Conservation (phyloP, 1,284 basidiomycete genomes). For the Binderoboletus segoi region DNA sequence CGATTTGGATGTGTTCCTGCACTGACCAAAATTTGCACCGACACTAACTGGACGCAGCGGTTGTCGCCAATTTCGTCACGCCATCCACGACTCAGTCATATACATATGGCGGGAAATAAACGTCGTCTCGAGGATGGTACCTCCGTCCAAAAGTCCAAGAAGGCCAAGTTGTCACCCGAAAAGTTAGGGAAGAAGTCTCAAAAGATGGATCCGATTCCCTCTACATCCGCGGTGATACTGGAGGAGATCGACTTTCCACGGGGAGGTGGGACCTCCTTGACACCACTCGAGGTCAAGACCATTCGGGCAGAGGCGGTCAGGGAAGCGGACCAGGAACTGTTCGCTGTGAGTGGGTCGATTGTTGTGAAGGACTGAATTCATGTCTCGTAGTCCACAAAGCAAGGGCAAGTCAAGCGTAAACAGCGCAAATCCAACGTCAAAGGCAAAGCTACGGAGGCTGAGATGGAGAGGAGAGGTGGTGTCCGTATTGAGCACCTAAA, state of each 20-base stretch:
- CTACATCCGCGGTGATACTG: constrained; percentile 46
- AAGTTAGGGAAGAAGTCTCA: constrained; percentile 29
- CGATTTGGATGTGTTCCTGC: constrained; percentile 9
- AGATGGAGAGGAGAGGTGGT: constrained; percentile 41
- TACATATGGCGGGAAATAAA: constrained; percentile 57
- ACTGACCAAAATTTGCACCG: constrained; percentile 11
- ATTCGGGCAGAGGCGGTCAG: constrained; percentile 82
- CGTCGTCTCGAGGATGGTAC: constrained; percentile 57
- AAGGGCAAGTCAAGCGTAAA: constrained; percentile 29
- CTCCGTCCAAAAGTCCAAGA: constrained; percentile 56
- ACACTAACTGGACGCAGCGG: too few species aligned
- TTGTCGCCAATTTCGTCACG: not conserved
- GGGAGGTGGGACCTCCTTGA: constrained; percentile 82
- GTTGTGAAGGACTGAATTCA: constrained; percentile 4
- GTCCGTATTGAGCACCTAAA: constrained; percentile 89
- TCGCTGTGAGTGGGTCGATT: constrained; percentile 50
- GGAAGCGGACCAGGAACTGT: constrained; percentile 83
- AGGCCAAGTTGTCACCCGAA: constrained; percentile 43
- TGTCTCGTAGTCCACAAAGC: constrained; percentile 17
- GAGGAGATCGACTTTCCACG: constrained; percentile 95
- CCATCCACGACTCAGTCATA: constrained; percentile 19
- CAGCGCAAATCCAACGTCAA: constrained; percentile 55
- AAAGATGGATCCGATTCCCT: constrained; percentile 29
- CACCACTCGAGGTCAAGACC: constrained; percentile 89
- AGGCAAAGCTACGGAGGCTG: constrained; percentile 34